A percentile compares a stretch with the other conserved stretches of the same genome.
These are phyloP conservation scores for Eucalyptus melliodora DNA, from an alignment of 345 rosid genomes.

Conservation along the genomic window DNA sequence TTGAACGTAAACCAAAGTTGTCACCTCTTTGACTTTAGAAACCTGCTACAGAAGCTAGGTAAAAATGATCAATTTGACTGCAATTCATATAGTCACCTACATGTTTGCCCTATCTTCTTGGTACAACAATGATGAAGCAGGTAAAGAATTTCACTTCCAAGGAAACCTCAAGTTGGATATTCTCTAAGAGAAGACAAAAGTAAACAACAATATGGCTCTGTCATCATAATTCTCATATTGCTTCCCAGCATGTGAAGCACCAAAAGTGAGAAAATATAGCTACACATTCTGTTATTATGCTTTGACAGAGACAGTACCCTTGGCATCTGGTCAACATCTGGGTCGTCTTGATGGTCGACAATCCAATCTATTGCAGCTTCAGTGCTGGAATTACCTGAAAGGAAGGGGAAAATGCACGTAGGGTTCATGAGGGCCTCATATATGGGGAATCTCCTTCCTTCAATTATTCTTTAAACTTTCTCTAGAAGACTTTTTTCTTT, in stretches of 20 bases:
- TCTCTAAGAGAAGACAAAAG: neutral
- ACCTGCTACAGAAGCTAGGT: neutral
- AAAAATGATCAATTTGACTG: neutral
- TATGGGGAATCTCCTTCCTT: neutral
- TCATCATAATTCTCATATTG: neutral
- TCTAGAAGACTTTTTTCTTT: neutral
- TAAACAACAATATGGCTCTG: neutral
- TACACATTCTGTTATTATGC: neutral
- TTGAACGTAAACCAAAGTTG: neutral
- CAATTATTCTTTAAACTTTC: neutral
- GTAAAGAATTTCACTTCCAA: neutral
- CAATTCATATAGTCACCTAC: neutral
- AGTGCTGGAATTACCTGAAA: conserved; percentile 44
- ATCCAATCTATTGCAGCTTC: conserved; percentile 79
- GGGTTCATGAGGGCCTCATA: neutral
- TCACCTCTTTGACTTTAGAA: neutral
- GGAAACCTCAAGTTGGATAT: neutral
- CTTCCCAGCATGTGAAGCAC: neutral
- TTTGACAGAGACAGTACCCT: conserved; percentile 10
- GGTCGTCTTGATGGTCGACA: conserved; percentile 60
- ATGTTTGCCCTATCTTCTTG: neutral
- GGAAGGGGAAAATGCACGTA: neutral
- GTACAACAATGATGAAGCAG: neutral
- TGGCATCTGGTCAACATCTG: conserved; percentile 54
- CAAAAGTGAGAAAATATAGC: neutral